These are phyloP conservation scores for Phaeophleospora eucalypticola DNA, from an alignment of 2,329 filamentous ascomycete genomes.

Conservation along the genomic window DNA sequence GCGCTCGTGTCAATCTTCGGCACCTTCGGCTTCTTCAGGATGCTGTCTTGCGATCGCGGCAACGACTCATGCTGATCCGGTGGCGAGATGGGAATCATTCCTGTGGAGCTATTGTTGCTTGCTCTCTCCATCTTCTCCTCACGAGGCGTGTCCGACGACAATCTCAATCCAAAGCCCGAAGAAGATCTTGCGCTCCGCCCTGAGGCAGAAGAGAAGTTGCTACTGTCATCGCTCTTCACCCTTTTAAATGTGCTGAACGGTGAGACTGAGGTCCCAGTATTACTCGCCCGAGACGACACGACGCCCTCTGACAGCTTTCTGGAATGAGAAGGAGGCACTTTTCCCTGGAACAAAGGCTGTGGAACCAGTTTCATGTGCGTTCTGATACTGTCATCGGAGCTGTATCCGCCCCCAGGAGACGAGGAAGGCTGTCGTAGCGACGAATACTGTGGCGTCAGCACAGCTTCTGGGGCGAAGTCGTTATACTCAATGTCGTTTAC, in stretches of 20 bases:
- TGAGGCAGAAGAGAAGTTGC: slow-evolving; percentile 1
- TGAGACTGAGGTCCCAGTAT: slow-evolving; percentile 2
- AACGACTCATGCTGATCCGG: too few species aligned
- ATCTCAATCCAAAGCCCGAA: slow-evolving; percentile 19
- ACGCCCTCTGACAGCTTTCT: neutral
- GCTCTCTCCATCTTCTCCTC: neutral
- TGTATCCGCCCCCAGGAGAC: slow-evolving; percentile 10
- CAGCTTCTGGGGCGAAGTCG: too few species aligned
- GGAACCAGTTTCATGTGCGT: slow-evolving; percentile 32
- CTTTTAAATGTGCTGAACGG: slow-evolving; percentile 1
- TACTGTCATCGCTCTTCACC: slow-evolving; percentile 5
- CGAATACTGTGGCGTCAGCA: too few species aligned
- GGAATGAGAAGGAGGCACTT: slow-evolving; percentile 6
- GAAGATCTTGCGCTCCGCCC: too few species aligned
- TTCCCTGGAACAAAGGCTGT: slow-evolving; percentile 28
- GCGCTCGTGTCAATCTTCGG: slow-evolving; percentile 1
- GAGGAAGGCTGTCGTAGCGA: slow-evolving; percentile 9
- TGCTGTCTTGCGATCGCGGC: too few species aligned
- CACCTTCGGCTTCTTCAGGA: neutral
- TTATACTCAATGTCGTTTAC: too few species aligned
- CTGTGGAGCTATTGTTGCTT: slow-evolving; percentile 25
- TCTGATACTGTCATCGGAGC: slow-evolving; percentile 22
- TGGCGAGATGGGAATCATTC: slow-evolving; percentile 33
- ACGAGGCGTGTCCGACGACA: slow-evolving; percentile 13
- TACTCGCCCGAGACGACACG: neutral